Conservation (phyloP, 495 filamentous ascomycete genomes). For the Lichenothelia convexa region DNA sequence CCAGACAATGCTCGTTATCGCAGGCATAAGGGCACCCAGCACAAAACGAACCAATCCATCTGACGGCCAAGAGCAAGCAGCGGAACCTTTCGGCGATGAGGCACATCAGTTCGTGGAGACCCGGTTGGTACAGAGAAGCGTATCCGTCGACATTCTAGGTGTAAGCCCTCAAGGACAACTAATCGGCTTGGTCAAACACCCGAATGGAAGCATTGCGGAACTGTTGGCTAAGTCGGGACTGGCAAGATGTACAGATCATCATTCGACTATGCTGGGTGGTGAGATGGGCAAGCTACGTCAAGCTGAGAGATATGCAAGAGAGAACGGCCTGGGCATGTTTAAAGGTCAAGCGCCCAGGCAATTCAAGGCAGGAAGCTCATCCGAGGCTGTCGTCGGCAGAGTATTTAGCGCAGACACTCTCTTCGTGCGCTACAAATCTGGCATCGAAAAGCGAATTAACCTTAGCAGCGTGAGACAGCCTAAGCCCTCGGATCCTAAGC, state of each 20-base stretch:
- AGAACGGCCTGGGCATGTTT: slow-evolving; percentile 53
- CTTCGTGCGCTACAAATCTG: slow-evolving; percentile 63
- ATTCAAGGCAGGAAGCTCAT: slow-evolving; percentile 33
- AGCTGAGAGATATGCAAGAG: slow-evolving; percentile 73
- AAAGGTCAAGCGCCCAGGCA: slow-evolving; percentile 47
- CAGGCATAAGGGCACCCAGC: slow-evolving; percentile 70
- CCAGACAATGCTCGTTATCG: slow-evolving; percentile 72
- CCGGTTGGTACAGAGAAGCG: slow-evolving; percentile 67
- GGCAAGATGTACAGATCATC: slow-evolving; percentile 82
- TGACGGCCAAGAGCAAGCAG: slow-evolving; percentile 62
- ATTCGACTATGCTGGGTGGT: slow-evolving; percentile 69
- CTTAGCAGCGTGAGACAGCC: slow-evolving; percentile 86
- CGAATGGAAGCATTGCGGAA: slow-evolving; percentile 76
- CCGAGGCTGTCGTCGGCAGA: slow-evolving; percentile 66
- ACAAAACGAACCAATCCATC: slow-evolving; percentile 61
- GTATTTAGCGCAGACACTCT: slow-evolving; percentile 81
- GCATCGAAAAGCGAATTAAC: slow-evolving; percentile 72
- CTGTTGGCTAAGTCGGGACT: slow-evolving; percentile 75
- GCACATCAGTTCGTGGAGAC: slow-evolving; percentile 71
- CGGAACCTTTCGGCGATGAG: slow-evolving; percentile 73
- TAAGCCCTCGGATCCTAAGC: slow-evolving; percentile 59
- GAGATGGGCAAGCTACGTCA: slow-evolving; percentile 74
- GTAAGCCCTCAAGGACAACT: slow-evolving; percentile 65
- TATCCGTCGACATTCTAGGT: slow-evolving; percentile 64
- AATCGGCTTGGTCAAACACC: slow-evolving; percentile 47